Percentiles rank a stretch among this genome's conserved stretches.
phyloP scores from a whole-genome alignment of 2,329 filamentous ascomycete species.

The Colletotrichum sp. region DNA sequence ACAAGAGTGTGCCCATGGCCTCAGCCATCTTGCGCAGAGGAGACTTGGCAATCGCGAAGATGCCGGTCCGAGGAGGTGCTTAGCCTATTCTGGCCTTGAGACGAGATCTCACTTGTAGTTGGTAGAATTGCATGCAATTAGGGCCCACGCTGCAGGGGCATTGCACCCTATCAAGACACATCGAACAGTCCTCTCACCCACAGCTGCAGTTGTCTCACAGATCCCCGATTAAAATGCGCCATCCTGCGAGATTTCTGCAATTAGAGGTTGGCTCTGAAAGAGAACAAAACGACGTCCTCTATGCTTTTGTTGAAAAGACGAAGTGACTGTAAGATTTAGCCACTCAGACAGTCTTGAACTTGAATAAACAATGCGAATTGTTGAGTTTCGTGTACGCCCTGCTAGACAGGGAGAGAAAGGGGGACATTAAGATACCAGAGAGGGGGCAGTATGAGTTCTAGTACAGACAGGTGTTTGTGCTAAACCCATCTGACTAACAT shows the following conservation, averaged over 20 bases:
- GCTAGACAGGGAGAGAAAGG: neutral
- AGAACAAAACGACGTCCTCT: neutral
- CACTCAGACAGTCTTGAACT: neutral
- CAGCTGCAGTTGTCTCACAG: neutral
- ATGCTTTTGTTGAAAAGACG: neutral
- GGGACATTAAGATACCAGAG: neutral
- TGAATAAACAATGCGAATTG: neutral
- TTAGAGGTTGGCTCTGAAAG: neutral
- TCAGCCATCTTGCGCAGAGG: neutral
- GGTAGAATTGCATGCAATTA: neutral
- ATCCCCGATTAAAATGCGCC: neutral
- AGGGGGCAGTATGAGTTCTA: neutral
- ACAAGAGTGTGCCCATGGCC: neutral
- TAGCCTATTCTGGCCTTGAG: neutral
- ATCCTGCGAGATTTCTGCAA: neutral
- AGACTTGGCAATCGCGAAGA: neutral
- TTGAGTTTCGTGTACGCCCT: neutral
- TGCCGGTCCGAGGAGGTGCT: neutral
- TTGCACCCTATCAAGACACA: neutral
- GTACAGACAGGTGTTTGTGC: neutral
- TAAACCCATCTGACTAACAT: neutral
- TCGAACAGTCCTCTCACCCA: neutral
- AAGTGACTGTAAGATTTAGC: fast-evolving
- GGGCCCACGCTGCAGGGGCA: neutral
- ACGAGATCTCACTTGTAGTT: neutral